Base-by-base conservation (phyloP, 768 basidiomycete species). In the Phylloporus rhodoxanthus region DNA sequence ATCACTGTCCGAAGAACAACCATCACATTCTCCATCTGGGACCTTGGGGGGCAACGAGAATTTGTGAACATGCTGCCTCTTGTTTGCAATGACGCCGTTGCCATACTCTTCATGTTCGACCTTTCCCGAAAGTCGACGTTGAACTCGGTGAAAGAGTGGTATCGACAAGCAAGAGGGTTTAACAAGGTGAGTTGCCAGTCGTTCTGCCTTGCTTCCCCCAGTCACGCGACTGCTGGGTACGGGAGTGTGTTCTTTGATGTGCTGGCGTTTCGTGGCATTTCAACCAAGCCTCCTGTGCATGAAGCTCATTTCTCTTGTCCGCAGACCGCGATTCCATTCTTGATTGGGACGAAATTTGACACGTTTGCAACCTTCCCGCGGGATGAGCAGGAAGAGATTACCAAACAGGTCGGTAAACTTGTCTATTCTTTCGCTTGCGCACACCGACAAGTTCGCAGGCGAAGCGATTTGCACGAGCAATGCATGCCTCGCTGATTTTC, bases 51-150 rank as follows among this genome's bases (percentile, higher is more conserved):
- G 42, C 95, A 99, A 68, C 80, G 95, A 46, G 96, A 99, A 70
- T 99, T 99, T 69, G 96, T 99, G 58, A 95, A 95, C 72, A 97
- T 98, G 94, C 75, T 97, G 30, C 95, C 95, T 15, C 80, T 98
- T 38, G 95, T 97, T 56, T 97, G 93, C 72, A 98, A 97, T 65
- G 95, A 98, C 60, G 95, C 96, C n/a, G 94, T 98, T 50, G 96
- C 96, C 34, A 95, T 99, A 63, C 77, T 99, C 41, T 99, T 98
- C 83, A 98, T 98, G 96, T 99, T 99, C 67, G 96, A 99, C 74
- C 79, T 99, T 40, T 92, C 91, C 51, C 84, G 96, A 58, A 98
- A 98, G 71, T 91, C 90, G 52, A 99, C 96, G 37, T 71, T 99
- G 55, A 98, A 98, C 71, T 95, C 91, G 50, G 92, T 99, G 60